Percentiles rank a stretch among this genome's conserved stretches.
Conservation (phyloP, 164 flowering plant species). For the Magnolia changhungtana region DNA sequence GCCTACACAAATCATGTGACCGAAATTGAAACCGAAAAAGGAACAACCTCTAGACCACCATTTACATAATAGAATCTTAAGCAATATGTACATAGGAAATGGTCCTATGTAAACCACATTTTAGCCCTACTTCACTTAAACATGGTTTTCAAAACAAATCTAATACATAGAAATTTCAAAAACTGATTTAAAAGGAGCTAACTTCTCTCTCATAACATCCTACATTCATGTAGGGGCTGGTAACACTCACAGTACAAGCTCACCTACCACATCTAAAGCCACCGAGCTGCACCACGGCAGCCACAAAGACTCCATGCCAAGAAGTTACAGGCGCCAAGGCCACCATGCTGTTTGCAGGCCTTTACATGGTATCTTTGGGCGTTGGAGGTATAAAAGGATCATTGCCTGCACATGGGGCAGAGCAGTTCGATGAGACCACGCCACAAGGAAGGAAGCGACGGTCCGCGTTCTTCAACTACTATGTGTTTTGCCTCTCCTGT, state of each 20-base stretch:
- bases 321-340: constrained; percentile 41
- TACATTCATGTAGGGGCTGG: constrained; percentile 49
- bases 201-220: too few relatives aligned
- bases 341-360: constrained; percentile 56
- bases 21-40: too few relatives aligned
- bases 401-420: constrained; percentile 79
- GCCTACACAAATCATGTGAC: too few relatives aligned
- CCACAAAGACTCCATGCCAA: constrained; percentile 26
- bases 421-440: constrained; percentile 71
- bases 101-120: too few relatives aligned
- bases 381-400: constrained; percentile 95
- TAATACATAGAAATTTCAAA: too few relatives aligned
- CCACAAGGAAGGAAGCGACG: constrained; percentile 61
- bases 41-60: too few relatives aligned
- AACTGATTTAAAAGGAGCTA: too few relatives aligned
- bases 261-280: constrained; percentile 46
- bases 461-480: constrained; percentile 82
- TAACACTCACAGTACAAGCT: constrained; percentile 77
- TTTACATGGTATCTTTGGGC: constrained; percentile 75
- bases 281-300: constrained; percentile 26
- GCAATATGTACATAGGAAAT: too few relatives aligned
- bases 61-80: too few relatives aligned
- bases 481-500: constrained; percentile 63
- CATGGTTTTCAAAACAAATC: too few relatives aligned
- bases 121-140: too few relatives aligned